Base-by-base conservation (phyloP, 257 asterid species). In the Nicotiana benthamiana region DNA sequence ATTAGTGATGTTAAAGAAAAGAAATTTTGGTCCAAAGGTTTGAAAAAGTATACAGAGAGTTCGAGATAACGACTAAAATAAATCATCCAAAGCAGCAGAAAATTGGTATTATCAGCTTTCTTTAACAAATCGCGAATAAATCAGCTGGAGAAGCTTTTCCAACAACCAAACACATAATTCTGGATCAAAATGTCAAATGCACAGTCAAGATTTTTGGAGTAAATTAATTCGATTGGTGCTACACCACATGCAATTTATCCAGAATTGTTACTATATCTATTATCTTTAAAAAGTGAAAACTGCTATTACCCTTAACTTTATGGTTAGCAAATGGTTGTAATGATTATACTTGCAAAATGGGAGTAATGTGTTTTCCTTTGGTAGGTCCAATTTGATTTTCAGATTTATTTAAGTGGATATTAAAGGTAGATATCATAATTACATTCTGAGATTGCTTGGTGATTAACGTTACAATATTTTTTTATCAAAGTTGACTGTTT, bases 281-380 rank as follows among this genome's bases (percentile, higher is more conserved):
- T 8, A 15, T 48, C 24, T 48, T 74, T 72, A 22, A 74, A 74
- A 74, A 74, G 4, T 26, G 13, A 5, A 66, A 26, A 46, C 20
- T 46, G 61, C 3, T 5, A 48, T 32, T 8, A 59, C 22, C 77
- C 57, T 15, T 70, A 70, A 79, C 80, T 72, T 68, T 24, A 67
- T 30, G 79, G 80, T 63, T 67, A 66, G 83, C 82, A 82, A 80
- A 85, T 86, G 85, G 89, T 75, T 51, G 90, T 67, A 83, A 89
- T 87, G 89, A 87, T 89, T 75, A 81, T 83, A 82, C 79, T 77
- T 77, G 68, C 6, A 43, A 80, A 80, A 57, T 77, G 86, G 82
- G 75, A 51, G 76, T 57, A 83, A 81, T 43, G 80, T 83, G 85
- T 48, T 63, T 40, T 30, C 76, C 32, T 85, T 80, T 61, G 68